Conservation (phyloP, 352 stramenopile species). For the Peronospora farinosa region DNA sequence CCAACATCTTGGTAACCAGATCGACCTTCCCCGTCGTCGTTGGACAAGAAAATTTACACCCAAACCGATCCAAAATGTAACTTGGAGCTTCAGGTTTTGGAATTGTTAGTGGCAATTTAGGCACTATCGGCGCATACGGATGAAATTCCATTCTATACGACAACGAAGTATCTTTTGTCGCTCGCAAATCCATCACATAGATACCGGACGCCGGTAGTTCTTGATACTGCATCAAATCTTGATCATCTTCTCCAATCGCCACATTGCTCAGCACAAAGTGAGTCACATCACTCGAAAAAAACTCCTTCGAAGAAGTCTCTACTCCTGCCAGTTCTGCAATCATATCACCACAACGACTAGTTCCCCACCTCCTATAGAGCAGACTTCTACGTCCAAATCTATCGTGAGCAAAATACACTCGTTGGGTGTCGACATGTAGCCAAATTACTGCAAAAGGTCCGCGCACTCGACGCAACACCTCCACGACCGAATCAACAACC, state of each 20-base stretch:
- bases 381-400: conserved; percentile 87
- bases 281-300: conserved; percentile 19
- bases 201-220: conserved; percentile 77
- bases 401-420: conserved; percentile 90
- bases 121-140: conserved; percentile 27
- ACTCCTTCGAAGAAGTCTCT: conserved; percentile 2
- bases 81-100: neutral
- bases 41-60: conserved; percentile 20
- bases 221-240: conserved; percentile 26
- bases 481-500: conserved; percentile 22
- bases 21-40: neutral
- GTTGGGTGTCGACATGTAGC: conserved; percentile 44
- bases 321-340: conserved; percentile 21
- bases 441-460: conserved; percentile 86
- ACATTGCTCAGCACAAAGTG: conserved; percentile 45
- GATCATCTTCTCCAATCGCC: conserved; percentile 26
- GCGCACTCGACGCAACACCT: conserved; percentile 39
- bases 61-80: conserved; percentile 29
- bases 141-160: conserved; percentile 34
- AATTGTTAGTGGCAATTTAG: neutral
- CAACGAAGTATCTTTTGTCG: neutral
- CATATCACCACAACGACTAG: conserved; percentile 9
- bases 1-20: conserved; percentile 5
- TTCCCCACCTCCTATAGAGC: conserved; percentile 42
- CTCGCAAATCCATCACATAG: conserved; percentile 55